Evolutionary conservation across 805 yeast genomes (phyloP).

Genomic region (Candida michaelii): DNA sequence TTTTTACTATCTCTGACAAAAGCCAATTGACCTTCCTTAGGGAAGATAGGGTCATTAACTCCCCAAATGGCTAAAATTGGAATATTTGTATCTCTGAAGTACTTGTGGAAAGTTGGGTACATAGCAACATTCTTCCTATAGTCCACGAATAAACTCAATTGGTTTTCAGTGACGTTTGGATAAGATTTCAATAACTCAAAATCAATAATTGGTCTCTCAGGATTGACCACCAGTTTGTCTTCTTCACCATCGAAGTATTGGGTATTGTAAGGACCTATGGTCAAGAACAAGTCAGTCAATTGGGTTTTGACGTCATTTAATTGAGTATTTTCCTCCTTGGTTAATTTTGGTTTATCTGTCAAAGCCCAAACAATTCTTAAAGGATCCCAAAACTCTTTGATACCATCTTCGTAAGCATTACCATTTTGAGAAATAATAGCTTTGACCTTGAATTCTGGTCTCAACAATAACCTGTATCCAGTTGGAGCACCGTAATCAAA

Average conservation of each 20-base stretch:
- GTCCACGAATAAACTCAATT: conserved; percentile 34
- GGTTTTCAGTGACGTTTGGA: conserved; percentile 25
- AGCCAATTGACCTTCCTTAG: conserved; percentile 37
- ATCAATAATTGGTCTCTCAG: conserved; percentile 32
- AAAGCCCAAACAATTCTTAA: conserved; percentile 31
- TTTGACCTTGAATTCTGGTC: conserved; percentile 25
- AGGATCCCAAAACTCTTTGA: conserved; percentile 42
- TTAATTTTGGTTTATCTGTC: conserved; percentile 13
- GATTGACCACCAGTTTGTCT: conserved; percentile 25
- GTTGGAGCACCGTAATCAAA: conserved; percentile 49
- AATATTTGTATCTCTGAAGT: conserved; percentile 25
- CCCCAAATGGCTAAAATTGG: conserved; percentile 45
- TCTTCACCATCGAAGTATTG: conserved; percentile 35
- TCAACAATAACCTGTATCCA: conserved; percentile 38
- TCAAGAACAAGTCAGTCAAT: conserved; percentile 15
- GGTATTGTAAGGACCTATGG: conserved; percentile 13
- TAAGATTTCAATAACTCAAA: conserved; percentile 21
- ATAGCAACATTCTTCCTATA: conserved; percentile 32
- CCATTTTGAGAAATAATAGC: conserved; percentile 44
- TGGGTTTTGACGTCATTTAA: conserved; percentile 14
- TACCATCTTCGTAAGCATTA: conserved; percentile 44
- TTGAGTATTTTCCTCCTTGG: conserved; percentile 11
- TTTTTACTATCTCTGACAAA: conserved; percentile 30
- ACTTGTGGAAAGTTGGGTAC: conserved; percentile 39
- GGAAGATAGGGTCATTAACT: conserved; percentile 36